These are phyloP conservation scores for Purshia tridentata DNA, from an alignment of 306 rosid species.

Conservation along the genomic window DNA sequence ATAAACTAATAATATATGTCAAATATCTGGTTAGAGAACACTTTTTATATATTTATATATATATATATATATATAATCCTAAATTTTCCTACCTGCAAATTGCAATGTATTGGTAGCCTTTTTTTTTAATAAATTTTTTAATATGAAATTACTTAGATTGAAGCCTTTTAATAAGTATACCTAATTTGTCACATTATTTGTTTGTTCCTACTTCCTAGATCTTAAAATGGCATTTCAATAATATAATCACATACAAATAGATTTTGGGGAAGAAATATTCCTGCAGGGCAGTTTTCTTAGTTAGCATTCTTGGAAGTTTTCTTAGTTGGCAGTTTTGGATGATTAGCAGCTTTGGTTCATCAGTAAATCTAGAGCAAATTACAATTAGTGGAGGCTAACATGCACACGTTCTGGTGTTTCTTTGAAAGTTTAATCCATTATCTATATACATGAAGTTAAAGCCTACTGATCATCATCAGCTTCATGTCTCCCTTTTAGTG, in stretches of 20 bases:
- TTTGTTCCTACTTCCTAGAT: constrained; percentile 14
- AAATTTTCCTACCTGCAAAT: too few species aligned
- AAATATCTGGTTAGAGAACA: too few species aligned
- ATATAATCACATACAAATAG: not conserved
- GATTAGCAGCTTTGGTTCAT: not conserved
- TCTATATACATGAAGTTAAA: constrained; percentile 23
- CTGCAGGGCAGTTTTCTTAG: constrained; percentile 47
- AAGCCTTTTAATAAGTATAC: not conserved
- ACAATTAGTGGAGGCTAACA: constrained; percentile 53
- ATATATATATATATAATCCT: too few species aligned
- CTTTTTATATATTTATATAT: too few species aligned
- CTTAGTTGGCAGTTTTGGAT: constrained; percentile 37
- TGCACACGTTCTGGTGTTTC: constrained; percentile 43
- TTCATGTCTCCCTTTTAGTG: constrained; percentile 28
- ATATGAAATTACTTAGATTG: too few species aligned
- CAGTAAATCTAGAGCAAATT: constrained; percentile 28
- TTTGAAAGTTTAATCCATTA: constrained; percentile 25
- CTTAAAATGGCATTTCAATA: not conserved
- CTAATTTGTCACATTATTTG: not conserved
- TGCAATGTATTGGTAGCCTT: too few species aligned
- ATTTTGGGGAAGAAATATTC: constrained; percentile 36
- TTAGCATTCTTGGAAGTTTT: constrained; percentile 38
- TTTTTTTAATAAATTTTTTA: too few species aligned
- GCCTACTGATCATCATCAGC: constrained; percentile 16
- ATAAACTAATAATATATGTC: too few species aligned